Conservation (phyloP, 352 stramenopile species). For the Phytophthora agathidicida region DNA sequence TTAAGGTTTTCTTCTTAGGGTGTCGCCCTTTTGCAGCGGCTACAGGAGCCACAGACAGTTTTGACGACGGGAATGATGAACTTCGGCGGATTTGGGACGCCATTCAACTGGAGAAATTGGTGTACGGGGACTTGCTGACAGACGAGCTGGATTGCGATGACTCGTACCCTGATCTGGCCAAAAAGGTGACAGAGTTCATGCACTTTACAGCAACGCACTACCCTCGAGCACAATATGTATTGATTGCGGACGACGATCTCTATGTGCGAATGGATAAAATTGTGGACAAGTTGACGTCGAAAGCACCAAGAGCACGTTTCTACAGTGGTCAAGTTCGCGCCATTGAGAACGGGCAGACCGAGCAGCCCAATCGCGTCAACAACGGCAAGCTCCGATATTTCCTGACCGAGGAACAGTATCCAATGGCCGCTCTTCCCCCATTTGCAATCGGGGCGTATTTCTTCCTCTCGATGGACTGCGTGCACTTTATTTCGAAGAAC, state of each 20-base stretch:
- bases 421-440: slow-evolving; percentile 32
- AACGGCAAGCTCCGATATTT: no score
- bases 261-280: slow-evolving; percentile 47
- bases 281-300: no score
- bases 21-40: slow-evolving; percentile 20
- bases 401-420: slow-evolving; percentile 38
- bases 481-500: slow-evolving; percentile 46
- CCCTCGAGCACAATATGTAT: slow-evolving; percentile 40
- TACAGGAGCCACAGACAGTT: no score
- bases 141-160: slow-evolving; percentile 49
- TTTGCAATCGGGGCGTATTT: slow-evolving; percentile 55
- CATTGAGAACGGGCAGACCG: slow-evolving; percentile 30
- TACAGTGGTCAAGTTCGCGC: slow-evolving; percentile 50
- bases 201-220: slow-evolving; percentile 19
- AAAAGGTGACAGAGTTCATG: slow-evolving; percentile 49
- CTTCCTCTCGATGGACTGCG: slow-evolving; percentile 55
- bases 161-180: slow-evolving; percentile 37
- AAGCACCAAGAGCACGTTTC: slow-evolving; percentile 6
- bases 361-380: no score
- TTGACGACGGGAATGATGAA: background rate
- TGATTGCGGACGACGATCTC: slow-evolving; percentile 67
- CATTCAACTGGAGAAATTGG: slow-evolving; percentile 34
- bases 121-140: slow-evolving; percentile 46
- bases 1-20: slow-evolving; percentile 52
- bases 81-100: slow-evolving; percentile 5